Evolutionary conservation across 805 yeast species (phyloP), one percentile per base, ranked within the genome.

Genomic region (Wickerhamomyces mucosus): DNA sequence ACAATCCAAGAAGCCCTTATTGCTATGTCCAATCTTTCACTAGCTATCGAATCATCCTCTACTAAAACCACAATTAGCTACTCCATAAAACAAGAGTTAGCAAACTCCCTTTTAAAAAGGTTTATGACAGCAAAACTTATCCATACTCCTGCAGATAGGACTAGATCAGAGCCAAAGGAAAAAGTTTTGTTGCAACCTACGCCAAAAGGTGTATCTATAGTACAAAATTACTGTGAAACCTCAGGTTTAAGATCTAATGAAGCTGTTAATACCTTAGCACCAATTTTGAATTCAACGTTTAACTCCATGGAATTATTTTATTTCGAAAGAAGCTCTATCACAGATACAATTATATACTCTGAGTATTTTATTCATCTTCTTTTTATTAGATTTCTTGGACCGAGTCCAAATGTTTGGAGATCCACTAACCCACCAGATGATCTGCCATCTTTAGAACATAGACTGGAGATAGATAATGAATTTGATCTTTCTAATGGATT

Each of bases 131-230:
- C 83, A 0, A 75, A 72, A 39, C 54, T 84, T 2, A 42, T 85
- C 8, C 95, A 85, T 49, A 69, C 72, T 11, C 95, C 95, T 0
- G 69, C 72, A 3, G 86, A 80, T 39, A 59, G 89, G 44, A 84
- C 95, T 0, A 50, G 80, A 26, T 40, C 50, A 11, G 56, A 50
- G 26, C 64, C 76, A 6, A 67, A 66, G 31, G 55, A 46, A 0
- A 59, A 55, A 4, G 58, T 63, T 0, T 37, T 61, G 3, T 48
- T 84, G 18, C 96, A 89, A 49, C 95, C 95, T 4, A 84, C 96
- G 0, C 86, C 96, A 1, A 89, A 89, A 48, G 97, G 96, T 2
- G 74, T 85, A 7, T 76, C 85, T 0, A 47, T 84, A 0, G 53
- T 88, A 3, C 73, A 72, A 30, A 59, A 63, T 13, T 84, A 77